Base-by-base conservation (phyloP, 768 basidiomycete species). In the Boletus patriciae region DNA sequence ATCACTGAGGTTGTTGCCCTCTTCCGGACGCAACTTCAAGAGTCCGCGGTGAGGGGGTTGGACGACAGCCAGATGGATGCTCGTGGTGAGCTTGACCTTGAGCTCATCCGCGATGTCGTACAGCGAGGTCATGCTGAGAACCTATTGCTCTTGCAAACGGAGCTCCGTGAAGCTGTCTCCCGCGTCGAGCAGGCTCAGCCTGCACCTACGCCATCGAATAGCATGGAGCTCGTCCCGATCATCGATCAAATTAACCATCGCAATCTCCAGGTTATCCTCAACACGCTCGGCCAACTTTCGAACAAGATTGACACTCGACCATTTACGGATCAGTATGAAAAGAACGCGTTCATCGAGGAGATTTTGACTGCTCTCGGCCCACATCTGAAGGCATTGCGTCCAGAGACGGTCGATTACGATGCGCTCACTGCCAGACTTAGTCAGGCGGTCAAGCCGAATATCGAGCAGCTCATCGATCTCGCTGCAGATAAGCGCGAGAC, bases 401-500 rank as follows among this genome's bases (percentile, higher is more conserved):
- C 81, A 27, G 89, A 90, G 51, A 76, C 84, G 13, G 77, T 94
- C 46, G 90, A 94, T 66, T 90, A 93, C 64, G 88, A 92, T 36
- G 77, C 80, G 61, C 75, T 94, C 55, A 94, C 92, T 3, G 77
- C 76, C 44, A 83, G 84, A 63, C 82, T 94, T 16, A 80, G 87
- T 23, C 88, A 94, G 70, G 88, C 92, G 0, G 92, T 94, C 66
- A 92, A 93, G 64, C 92, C 92, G 8, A 88, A 92, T 61, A 92
- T 94, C 25, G 83, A 90, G 2, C 90, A 94, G 62, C 84, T 94
- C 57, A 94, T 94, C 59, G 92, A 94, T 67, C 80, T 94, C 47
- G 87, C 92, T 27, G 91, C 89, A 0, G 92, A 94, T 69, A 94
- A 94, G 69, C 82, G 89, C 36, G 92, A 94, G 72, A 94, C 92